These are phyloP conservation scores for Golovinomyces cichoracearum DNA, from an alignment of 2,329 filamentous ascomycete species.

Conservation along the genomic window DNA sequence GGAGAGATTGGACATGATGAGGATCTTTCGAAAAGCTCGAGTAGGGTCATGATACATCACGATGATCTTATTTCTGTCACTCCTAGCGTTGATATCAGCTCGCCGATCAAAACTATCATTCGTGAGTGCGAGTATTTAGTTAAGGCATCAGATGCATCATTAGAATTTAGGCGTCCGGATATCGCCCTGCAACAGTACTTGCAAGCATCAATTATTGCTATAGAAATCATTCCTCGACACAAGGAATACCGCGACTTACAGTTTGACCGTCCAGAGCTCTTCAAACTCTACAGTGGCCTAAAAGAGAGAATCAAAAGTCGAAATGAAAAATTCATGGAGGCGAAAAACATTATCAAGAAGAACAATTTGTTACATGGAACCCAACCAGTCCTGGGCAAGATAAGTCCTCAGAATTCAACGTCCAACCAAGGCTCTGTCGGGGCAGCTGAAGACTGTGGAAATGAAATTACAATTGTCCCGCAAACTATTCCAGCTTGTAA, in stretches of 20 bases:
- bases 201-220: constrained; percentile 50
- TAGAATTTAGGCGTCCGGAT: constrained; percentile 41
- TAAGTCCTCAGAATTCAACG: background rate
- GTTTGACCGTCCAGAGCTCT: constrained; percentile 22
- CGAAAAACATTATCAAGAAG: constrained; percentile 33
- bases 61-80: constrained; percentile 19
- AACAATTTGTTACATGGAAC: constrained; percentile 35
- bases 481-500: background rate
- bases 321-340: constrained; percentile 25
- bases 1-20: constrained; percentile 3
- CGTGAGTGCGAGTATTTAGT: constrained; percentile 26
- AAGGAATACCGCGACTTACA: constrained; percentile 44
- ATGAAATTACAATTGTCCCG: background rate
- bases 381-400: background rate
- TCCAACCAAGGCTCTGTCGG: background rate
- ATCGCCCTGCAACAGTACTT: constrained; percentile 64
- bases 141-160: constrained; percentile 32
- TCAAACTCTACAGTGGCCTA: constrained; percentile 24
- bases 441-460: background rate
- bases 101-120: constrained; percentile 27
- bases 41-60: constrained; percentile 18
- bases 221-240: constrained; percentile 52
- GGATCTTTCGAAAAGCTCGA: constrained; percentile 5
- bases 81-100: constrained; percentile 13
- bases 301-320: constrained; percentile 24